Conservation (phyloP, 2,329 filamentous ascomycete species). For the Pestalotiopsis sp. region DNA sequence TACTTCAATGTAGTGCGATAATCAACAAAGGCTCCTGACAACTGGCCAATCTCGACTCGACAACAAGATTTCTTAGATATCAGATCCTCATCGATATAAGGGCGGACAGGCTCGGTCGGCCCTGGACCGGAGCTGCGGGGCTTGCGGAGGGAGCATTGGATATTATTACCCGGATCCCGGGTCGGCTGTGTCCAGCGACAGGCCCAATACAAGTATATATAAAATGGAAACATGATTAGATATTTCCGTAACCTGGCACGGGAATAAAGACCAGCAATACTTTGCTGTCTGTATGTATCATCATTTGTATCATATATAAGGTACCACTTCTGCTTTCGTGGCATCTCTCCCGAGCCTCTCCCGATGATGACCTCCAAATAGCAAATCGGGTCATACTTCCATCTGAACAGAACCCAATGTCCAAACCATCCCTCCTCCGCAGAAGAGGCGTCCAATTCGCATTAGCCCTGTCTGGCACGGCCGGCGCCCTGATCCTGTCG, state of each 20-base stretch:
- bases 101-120: background rate
- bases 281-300: too few species aligned
- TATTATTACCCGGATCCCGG: background rate
- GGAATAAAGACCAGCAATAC: background rate
- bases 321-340: too few species aligned
- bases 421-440: background rate
- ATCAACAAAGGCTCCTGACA: too few species aligned
- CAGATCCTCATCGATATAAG: too few species aligned
- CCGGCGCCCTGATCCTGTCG: background rate
- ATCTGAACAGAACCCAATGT: background rate
- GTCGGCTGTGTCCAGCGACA: background rate
- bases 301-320: too few species aligned
- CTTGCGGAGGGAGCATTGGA: background rate
- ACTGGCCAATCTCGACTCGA: too few species aligned
- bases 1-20: too few species aligned
- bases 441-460: background rate
- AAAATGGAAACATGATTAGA: background rate
- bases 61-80: too few species aligned
- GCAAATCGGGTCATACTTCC: too few species aligned
- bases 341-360: too few species aligned
- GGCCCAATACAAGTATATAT: background rate
- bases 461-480: background rate
- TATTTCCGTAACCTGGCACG: background rate
- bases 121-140: background rate
- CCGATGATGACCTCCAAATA: too few species aligned